Conservation (phyloP, 23 red algal genomes). For the Chondrus crispus region DNA sequence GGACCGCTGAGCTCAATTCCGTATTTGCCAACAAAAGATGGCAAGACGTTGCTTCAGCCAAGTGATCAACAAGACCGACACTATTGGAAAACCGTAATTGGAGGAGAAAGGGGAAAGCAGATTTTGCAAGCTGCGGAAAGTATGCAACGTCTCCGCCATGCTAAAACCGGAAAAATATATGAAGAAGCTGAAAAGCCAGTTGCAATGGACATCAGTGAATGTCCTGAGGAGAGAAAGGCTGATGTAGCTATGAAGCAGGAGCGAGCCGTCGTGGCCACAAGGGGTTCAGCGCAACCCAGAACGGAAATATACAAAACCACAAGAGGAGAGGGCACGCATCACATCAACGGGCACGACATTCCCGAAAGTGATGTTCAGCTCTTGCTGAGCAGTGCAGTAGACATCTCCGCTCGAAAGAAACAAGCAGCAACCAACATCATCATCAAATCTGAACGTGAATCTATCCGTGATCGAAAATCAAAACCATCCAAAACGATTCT, state of each 20-base stretch:
- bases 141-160: constrained; percentile 19
- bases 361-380: constrained; percentile 60
- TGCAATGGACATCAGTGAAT: not conserved
- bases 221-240: not conserved
- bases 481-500: not conserved
- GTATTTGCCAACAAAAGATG: not conserved
- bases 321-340: constrained; percentile 11
- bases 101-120: constrained; percentile 37
- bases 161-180: not conserved
- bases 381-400: constrained; percentile 42
- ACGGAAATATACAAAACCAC: constrained; percentile 1
- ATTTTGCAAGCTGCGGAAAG: constrained; percentile 53
- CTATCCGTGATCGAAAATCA: not conserved
- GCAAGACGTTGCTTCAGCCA: not conserved
- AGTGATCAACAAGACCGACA: constrained; percentile 34
- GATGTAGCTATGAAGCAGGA: not conserved
- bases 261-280: not conserved
- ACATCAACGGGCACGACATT: constrained; percentile 53
- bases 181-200: not conserved
- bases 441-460: not conserved
- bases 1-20: not conserved
- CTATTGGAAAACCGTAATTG: constrained; percentile 55
- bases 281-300: not conserved
- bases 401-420: constrained; percentile 40
- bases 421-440: not conserved